Evolutionary conservation across 495 filamentous ascomycete species (phyloP).

Genomic region (Penicillium cosmopolitanum): DNA sequence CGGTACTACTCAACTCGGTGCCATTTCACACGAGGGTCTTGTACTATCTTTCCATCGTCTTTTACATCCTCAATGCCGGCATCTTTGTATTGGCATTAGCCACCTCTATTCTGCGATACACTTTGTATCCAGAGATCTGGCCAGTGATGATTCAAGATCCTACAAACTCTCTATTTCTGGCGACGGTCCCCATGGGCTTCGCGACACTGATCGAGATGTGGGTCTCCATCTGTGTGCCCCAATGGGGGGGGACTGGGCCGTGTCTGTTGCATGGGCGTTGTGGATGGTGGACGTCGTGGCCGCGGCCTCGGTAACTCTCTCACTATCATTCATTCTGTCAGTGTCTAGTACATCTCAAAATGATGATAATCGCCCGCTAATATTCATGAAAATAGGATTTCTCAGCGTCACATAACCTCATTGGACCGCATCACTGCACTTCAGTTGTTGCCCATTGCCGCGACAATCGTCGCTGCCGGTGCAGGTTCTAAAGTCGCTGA

Average conservation of each 20-base stretch:
- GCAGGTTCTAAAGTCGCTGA: slow-evolving; percentile 44
- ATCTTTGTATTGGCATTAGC: slow-evolving; percentile 43
- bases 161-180: slow-evolving; percentile 48
- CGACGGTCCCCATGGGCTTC: slow-evolving; percentile 52
- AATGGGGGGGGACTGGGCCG: slow-evolving; percentile 45
- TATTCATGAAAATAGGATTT: slow-evolving; percentile 27
- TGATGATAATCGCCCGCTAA: background rate
- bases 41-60: slow-evolving; percentile 41
- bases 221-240: slow-evolving; percentile 46
- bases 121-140: slow-evolving; percentile 51
- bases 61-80: slow-evolving; percentile 48
- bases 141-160: slow-evolving; percentile 50
- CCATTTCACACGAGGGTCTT: slow-evolving; percentile 45
- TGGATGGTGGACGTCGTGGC: slow-evolving; percentile 53
- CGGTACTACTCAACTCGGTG: slow-evolving; percentile 46
- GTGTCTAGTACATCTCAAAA: slow-evolving; percentile 7
- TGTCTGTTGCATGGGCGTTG: slow-evolving; percentile 42
- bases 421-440: slow-evolving; percentile 49
- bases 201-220: slow-evolving; percentile 56
- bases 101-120: slow-evolving; percentile 49
- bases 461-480: slow-evolving; percentile 50
- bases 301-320: slow-evolving; percentile 41
- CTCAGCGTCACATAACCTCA: slow-evolving; percentile 41
- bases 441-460: slow-evolving; percentile 51
- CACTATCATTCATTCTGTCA: slow-evolving; percentile 48